Percentiles rank a stretch among this genome's conserved stretches.
Evolutionary conservation across 1,284 basidiomycete genomes (phyloP).

Genomic region (Bjerkandera adusta): DNA sequence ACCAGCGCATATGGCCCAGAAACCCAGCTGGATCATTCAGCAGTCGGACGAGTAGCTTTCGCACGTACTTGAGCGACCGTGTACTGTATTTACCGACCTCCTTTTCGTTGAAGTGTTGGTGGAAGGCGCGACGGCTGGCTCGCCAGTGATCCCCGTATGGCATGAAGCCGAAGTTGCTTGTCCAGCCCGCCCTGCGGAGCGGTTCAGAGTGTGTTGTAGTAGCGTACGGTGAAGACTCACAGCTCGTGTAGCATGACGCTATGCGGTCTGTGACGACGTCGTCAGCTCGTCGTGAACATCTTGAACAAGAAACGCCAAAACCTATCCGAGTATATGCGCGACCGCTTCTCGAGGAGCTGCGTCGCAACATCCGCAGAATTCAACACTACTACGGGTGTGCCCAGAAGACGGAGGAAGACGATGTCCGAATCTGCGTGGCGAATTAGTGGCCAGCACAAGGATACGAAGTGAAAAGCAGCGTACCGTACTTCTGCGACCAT

Average conservation of each 20-base stretch:
- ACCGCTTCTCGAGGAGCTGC: constrained; percentile 22
- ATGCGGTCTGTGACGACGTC: too few species aligned
- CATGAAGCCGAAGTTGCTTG: constrained; percentile 51
- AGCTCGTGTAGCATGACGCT: background rate
- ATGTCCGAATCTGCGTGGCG: constrained; percentile 5
- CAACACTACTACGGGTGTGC: constrained; percentile 11
- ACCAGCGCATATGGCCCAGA: constrained; percentile 23
- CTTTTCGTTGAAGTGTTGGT: constrained; percentile 22
- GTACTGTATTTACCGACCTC: constrained; percentile 19
- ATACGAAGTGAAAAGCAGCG: too few species aligned
- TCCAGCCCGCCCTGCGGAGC: constrained; percentile 45
- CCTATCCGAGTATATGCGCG: constrained; percentile 17
- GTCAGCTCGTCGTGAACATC: too few species aligned
- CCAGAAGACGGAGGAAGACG: constrained; percentile 14
- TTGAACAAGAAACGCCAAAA: too few species aligned
- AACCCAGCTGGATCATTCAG: constrained; percentile 21
- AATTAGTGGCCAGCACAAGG: too few species aligned
- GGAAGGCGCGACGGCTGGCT: constrained; percentile 44
- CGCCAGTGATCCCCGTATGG: constrained; percentile 50
- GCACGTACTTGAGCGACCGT: constrained; percentile 19
- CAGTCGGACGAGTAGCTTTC: constrained; percentile 21
- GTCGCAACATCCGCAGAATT: constrained; percentile 3
- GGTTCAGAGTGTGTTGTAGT: background rate
- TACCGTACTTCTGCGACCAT: constrained; percentile 21
- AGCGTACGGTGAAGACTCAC: background rate